A percentile compares a stretch with the other conserved stretches of the same genome.
phyloP scores from a whole-genome alignment of 2,329 filamentous ascomycete species.

The Talaromyces sp. region DNA sequence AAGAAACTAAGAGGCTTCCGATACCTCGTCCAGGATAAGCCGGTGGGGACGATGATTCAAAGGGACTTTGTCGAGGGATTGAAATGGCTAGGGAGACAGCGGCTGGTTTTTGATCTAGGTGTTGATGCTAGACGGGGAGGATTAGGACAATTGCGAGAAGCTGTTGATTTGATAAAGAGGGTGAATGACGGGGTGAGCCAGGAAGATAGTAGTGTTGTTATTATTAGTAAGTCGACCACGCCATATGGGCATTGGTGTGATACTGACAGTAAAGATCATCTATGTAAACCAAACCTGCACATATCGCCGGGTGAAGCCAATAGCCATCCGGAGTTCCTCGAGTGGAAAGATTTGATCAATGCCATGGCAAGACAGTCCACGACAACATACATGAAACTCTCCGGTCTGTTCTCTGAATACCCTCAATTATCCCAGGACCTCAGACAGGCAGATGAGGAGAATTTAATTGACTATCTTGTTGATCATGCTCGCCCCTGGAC shows the following conservation, averaged over 20 bases:
- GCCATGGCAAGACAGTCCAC: conserved; percentile 62
- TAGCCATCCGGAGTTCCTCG: conserved; percentile 56
- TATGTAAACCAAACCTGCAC: conserved; percentile 79
- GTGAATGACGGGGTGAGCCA: conserved; percentile 58
- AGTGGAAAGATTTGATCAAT: conserved; percentile 68
- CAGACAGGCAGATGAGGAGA: conserved; percentile 14
- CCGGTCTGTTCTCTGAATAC: conserved; percentile 79
- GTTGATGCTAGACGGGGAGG: conserved; percentile 78
- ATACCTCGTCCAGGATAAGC: conserved; percentile 78
- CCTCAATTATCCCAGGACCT: conserved; percentile 38
- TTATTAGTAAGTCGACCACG: conserved; percentile 56
- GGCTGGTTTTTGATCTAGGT: conserved; percentile 75
- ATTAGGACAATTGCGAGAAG: conserved; percentile 68
- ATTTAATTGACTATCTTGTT: conserved; percentile 40
- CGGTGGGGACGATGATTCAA: conserved; percentile 61
- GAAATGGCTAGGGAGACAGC: conserved; percentile 60
- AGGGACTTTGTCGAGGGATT: conserved; percentile 63
- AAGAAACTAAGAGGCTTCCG: conserved; percentile 71
- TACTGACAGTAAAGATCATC: conserved; percentile 61
- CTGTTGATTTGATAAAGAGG: conserved; percentile 64
- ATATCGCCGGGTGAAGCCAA: conserved; percentile 39
- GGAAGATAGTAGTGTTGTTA: conserved; percentile 58
- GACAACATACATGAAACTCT: conserved; percentile 85
- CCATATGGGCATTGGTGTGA: background rate
- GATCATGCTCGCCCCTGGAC: conserved; percentile 67